Conservation (phyloP, 176 grass and related monocot genomes). For the Echinochloa phyllopogon region DNA sequence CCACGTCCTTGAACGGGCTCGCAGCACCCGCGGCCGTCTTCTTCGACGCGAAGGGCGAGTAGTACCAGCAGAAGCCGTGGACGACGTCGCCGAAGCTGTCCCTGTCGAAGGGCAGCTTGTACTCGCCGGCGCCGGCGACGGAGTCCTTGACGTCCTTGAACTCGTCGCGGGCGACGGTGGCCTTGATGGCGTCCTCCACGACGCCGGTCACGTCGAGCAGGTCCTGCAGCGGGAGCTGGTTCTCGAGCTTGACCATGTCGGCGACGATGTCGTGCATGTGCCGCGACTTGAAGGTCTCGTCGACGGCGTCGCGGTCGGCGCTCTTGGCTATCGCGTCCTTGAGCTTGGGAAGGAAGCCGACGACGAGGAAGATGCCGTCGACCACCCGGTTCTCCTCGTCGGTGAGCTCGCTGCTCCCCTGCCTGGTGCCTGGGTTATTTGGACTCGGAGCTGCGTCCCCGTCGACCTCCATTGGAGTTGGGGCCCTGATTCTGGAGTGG, state of each 20-base stretch:
- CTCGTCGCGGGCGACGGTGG: rapidly evolving
- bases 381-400: slow-evolving; percentile 20
- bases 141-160: neutral
- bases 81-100: slow-evolving; percentile 16
- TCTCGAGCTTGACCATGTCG: slow-evolving; percentile 63
- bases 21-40: neutral
- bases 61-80: slow-evolving; percentile 59
- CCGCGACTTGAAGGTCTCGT: slow-evolving; percentile 39
- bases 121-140: neutral
- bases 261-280: slow-evolving; percentile 54
- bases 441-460: neutral
- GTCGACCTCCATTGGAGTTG: too few relatives aligned
- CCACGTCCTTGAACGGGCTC: neutral
- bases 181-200: neutral
- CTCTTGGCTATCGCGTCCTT: neutral
- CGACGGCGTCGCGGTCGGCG: slow-evolving; percentile 27
- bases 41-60: slow-evolving; percentile 51
- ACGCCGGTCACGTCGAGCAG: slow-evolving; percentile 12
- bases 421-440: neutral
- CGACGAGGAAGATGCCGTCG: slow-evolving; percentile 59
- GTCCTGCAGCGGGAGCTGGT: slow-evolving; percentile 41
- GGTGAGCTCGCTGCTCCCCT: neutral
- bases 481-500: neutral
- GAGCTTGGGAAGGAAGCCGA: slow-evolving; percentile 53
- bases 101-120: neutral